These are phyloP conservation scores for Fragaria nilgerrensis DNA, from an alignment of 306 rosid genomes.

Conservation along the genomic window DNA sequence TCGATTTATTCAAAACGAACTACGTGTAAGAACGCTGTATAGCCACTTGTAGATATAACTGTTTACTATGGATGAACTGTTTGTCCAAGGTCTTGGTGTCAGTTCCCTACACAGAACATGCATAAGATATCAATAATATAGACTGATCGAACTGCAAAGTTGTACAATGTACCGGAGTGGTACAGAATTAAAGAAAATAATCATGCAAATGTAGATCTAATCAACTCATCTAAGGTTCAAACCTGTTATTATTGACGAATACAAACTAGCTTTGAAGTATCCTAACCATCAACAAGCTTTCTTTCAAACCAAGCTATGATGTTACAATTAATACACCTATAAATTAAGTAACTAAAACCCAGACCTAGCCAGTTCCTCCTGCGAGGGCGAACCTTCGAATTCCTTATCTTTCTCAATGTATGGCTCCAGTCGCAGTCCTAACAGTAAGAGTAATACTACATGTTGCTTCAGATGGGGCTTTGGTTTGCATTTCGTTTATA, in stretches of 20 bases:
- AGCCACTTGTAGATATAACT: background rate
- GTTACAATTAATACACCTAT: too few relatives aligned
- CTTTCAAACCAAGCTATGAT: too few relatives aligned
- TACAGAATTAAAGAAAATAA: background rate
- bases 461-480: too few relatives aligned
- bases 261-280: background rate
- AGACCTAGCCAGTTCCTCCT: too few relatives aligned
- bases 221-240: background rate
- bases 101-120: background rate
- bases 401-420: background rate
- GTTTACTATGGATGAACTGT: background rate
- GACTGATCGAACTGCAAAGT: background rate
- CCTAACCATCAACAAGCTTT: background rate
- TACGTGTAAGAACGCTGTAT: background rate
- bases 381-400: too few relatives aligned
- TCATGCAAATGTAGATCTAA: background rate
- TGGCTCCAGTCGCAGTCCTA: conserved; percentile 11
- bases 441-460: too few relatives aligned
- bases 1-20: background rate
- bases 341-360: too few relatives aligned
- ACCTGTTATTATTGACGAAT: background rate
- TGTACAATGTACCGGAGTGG: background rate
- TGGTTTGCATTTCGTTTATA: background rate
- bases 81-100: background rate
- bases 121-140: background rate